A percentile compares a stretch with the other conserved stretches of the same genome.
These are phyloP conservation scores for Zopfia rhizophila DNA, from an alignment of 2,329 filamentous ascomycete genomes.

Conservation along the genomic window DNA sequence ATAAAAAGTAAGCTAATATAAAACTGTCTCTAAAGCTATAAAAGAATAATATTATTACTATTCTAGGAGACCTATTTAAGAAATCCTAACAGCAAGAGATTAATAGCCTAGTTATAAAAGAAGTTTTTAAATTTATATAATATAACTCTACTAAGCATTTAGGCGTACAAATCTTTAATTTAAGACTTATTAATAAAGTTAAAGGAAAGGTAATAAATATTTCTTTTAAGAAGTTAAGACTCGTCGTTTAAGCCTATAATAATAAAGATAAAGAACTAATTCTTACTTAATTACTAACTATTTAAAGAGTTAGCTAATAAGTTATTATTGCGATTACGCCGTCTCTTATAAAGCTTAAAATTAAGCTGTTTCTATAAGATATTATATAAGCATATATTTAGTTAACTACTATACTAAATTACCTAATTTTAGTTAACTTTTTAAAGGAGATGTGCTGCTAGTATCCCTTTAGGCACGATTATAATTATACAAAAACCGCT, in stretches of 20 bases:
- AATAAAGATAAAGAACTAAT: background rate
- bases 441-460: background rate
- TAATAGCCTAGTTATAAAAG: too few species aligned
- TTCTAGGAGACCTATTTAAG: background rate
- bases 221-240: slow-evolving; percentile 1
- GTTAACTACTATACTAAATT: background rate
- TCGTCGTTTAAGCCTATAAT: background rate
- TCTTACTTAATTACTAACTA: slow-evolving; percentile 7
- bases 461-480: slow-evolving; percentile 1
- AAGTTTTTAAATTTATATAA: too few species aligned
- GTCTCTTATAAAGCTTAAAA: background rate
- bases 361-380: slow-evolving; percentile 5
- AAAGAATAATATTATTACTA: background rate
- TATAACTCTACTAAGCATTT: too few species aligned
- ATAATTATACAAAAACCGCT: too few species aligned
- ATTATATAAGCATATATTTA: slow-evolving; percentile 8
- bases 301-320: slow-evolving; percentile 4
- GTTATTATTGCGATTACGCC: background rate
- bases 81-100: background rate
- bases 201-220: slow-evolving; percentile 7
- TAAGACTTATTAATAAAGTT: slow-evolving; percentile 1
- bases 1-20: background rate
- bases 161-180: slow-evolving; percentile 4
- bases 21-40: background rate
- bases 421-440: background rate